Percentiles rank a stretch among this genome's conserved stretches.
These are phyloP conservation scores for Ogataea angusta DNA, from an alignment of 805 yeast species.

Conservation along the genomic window DNA sequence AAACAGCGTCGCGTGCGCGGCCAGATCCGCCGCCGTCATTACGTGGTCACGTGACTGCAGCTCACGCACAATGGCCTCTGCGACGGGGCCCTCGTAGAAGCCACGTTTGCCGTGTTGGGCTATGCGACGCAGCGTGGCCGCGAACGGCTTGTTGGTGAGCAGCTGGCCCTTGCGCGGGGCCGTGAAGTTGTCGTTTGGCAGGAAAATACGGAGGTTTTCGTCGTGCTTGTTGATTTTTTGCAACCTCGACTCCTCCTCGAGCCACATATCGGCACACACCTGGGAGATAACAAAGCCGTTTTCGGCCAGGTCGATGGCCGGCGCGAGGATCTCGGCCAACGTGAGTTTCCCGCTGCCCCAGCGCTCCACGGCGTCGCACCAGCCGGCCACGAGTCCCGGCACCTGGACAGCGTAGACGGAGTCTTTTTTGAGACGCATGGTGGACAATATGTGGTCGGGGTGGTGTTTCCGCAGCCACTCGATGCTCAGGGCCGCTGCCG, in stretches of 20 bases:
- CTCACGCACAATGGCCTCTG: constrained; percentile 57
- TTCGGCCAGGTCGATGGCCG: constrained; percentile 68
- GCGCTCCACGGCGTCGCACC: constrained; percentile 63
- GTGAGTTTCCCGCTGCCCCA: constrained; percentile 74
- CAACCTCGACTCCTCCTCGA: constrained; percentile 38
- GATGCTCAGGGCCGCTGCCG: constrained; percentile 49
- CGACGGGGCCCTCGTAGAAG: constrained; percentile 69
- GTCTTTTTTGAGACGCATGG: constrained; percentile 44
- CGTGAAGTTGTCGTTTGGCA: constrained; percentile 34
- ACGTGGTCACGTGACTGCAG: constrained; percentile 54
- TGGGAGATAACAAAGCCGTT: constrained; percentile 63
- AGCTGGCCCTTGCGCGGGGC: constrained; percentile 62
- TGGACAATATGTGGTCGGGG: constrained; percentile 42
- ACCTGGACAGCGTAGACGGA: constrained; percentile 65
- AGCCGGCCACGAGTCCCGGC: constrained; percentile 79
- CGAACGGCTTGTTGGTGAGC: constrained; percentile 49
- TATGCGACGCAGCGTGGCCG: constrained; percentile 48
- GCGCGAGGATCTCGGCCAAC: constrained; percentile 54
- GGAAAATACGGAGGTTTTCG: constrained; percentile 30
- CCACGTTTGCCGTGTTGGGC: constrained; percentile 60
- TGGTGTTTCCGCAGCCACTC: constrained; percentile 42
- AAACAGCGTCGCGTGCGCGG: constrained; percentile 53
- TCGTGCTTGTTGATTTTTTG: constrained; percentile 32
- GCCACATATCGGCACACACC: constrained; percentile 53
- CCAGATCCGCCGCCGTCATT: constrained; percentile 53